Conservation (phyloP, 2,329 filamentous ascomycete genomes). For the Aureobasidium sp. region DNA sequence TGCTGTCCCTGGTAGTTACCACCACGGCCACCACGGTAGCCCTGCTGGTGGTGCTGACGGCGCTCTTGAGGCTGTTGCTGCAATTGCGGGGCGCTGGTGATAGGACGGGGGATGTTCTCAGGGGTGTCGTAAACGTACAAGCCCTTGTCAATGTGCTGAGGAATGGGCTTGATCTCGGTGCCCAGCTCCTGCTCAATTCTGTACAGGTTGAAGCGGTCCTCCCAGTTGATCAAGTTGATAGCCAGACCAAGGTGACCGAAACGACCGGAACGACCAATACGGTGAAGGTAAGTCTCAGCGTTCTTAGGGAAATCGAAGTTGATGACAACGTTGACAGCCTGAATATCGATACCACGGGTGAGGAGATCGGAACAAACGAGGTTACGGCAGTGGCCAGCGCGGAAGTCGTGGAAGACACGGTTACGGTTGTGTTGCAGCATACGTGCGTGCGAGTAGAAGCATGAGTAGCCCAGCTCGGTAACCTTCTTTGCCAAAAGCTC, state of each 20-base stretch:
- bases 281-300: constrained; percentile 95
- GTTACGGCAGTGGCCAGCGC: constrained; percentile 95
- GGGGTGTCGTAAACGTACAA: constrained; percentile 97
- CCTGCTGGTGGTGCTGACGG: constrained; percentile 27
- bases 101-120: constrained; percentile 84
- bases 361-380: constrained; percentile 95
- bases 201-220: constrained; percentile 97
- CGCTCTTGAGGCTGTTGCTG: constrained; percentile 20
- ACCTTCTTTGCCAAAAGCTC: constrained; percentile 98
- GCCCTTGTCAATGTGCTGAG: constrained; percentile 88
- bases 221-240: constrained; percentile 99
- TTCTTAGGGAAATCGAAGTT: constrained; percentile 99
- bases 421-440: constrained; percentile 97
- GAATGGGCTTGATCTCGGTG: constrained; percentile 97
- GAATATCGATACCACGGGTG: constrained; percentile 98
- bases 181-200: constrained; percentile 96
- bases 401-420: constrained; percentile 98
- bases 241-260: constrained; percentile 96
- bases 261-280: constrained; percentile 93
- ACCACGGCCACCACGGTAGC: constrained; percentile 27
- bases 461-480: constrained; percentile 96
- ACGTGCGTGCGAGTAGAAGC: constrained; percentile 97
- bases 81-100: constrained; percentile 46
- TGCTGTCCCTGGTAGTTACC: constrained; percentile 26
- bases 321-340: constrained; percentile 98